Evolutionary conservation across 768 basidiomycete species (phyloP), one percentile per base, ranked within the genome.

Genomic region (Russula vinacea): DNA sequence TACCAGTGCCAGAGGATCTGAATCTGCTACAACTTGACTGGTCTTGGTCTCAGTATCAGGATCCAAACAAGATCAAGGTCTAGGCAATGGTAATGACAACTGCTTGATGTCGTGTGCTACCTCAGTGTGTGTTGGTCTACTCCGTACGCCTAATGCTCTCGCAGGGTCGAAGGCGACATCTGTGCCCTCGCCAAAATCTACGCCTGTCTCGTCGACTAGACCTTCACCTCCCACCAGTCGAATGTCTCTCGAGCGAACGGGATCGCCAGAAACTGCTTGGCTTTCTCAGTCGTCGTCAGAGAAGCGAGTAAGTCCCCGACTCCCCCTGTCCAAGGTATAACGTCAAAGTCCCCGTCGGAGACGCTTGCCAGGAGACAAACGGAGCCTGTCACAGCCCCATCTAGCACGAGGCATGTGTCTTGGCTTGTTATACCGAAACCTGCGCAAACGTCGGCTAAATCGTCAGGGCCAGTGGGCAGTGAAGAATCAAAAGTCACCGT

Each of bases 31-130:
- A 35, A 60, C n/a, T n/a, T n/a, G n/a, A n/a, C 64, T 26, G 60
- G 64, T 52, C 64, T 65, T 26, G 64, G 64, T 37, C 64, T 65
- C 17, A 59, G 64, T 32, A 61, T 65, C 26, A 61, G 64, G 39
- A 65, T 65, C 35, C 64, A 59, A 29, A 65, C 64, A 3, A 40
- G 59, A 22, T 65, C 64, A 1, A 24, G n/a, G 45, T 17, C 47
- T 52, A 29, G 64, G 59, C 17, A 44, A 9, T 37, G 33, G 32
- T 24, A 65, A 11, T 7, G 59, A 61, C 49, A 40, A 22, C 1
- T 37, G 37, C 7, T 52, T 40, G 6, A 22, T 55, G 16, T 56
- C 64, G 49, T 59, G 59, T 57, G 59, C 53, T 16, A 50, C 64
- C 3, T 52, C 64, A 0, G 40, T 65, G 5, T 59, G 64, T 3